Conservation (phyloP, 345 rosid genomes). For the Gynandropsis gynandra region DNA sequence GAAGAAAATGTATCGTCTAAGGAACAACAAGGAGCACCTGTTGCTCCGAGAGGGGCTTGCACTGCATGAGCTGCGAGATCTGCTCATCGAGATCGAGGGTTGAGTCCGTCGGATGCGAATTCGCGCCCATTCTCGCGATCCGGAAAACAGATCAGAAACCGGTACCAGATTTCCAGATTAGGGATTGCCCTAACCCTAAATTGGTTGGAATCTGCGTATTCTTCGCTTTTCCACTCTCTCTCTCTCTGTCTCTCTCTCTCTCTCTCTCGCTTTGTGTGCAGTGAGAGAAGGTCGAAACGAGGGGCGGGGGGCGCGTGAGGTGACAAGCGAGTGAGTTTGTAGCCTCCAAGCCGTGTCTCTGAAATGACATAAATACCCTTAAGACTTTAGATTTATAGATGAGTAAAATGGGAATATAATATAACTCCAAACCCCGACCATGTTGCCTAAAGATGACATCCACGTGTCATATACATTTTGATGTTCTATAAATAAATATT, state of each 20-base stretch:
- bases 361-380: constrained; percentile 16
- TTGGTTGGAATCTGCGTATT: constrained; percentile 29
- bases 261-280: constrained; percentile 25
- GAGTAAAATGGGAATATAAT: too few species aligned
- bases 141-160: constrained; percentile 25
- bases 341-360: constrained; percentile 1
- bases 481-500: too few species aligned
- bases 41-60: constrained; percentile 80
- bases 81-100: constrained; percentile 66
- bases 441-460: too few species aligned
- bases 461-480: too few species aligned
- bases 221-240: constrained; percentile 15
- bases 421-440: too few species aligned
- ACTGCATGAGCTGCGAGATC: constrained; percentile 85
- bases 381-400: too few species aligned
- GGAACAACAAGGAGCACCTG: constrained; percentile 38
- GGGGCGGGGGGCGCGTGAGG: constrained; percentile 35
- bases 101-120: constrained; percentile 50
- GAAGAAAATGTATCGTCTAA: constrained; percentile 4
- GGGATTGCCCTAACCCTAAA: constrained; percentile 49
- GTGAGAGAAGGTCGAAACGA: constrained; percentile 21
- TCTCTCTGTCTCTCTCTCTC: constrained; percentile 13
- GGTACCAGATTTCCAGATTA: constrained; percentile 33
- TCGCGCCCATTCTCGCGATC: constrained; percentile 52
- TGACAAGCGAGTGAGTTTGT: constrained; percentile 24